These are phyloP conservation scores for Sindora glabra DNA, from an alignment of 306 rosid genomes.

Conservation along the genomic window DNA sequence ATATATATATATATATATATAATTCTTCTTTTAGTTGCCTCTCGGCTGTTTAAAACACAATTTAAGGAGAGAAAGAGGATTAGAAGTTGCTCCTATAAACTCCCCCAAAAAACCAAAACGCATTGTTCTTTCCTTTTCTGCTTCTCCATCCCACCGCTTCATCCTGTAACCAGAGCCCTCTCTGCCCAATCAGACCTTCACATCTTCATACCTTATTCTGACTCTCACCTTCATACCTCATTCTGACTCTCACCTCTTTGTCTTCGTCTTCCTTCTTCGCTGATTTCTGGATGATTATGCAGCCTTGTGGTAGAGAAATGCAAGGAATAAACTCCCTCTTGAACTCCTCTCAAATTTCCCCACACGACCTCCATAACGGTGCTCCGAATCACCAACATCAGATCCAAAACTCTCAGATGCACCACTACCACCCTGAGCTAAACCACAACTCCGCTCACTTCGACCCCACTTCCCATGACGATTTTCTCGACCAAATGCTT, in stretches of 20 bases:
- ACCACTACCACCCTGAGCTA: slow-evolving; percentile 14
- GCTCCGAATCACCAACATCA: slow-evolving; percentile 12
- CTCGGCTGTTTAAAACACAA: slow-evolving; percentile 16
- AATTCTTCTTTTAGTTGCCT: no score
- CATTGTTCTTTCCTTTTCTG: neutral
- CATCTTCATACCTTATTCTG: neutral
- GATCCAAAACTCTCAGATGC: slow-evolving; percentile 33
- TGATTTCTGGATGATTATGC: slow-evolving; percentile 23
- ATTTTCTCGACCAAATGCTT: slow-evolving; percentile 86
- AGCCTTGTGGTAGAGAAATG: slow-evolving; percentile 64
- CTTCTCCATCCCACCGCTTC: neutral
- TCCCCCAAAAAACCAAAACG: neutral
- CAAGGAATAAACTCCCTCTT: slow-evolving; percentile 51
- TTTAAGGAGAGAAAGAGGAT: neutral
- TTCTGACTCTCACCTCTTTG: neutral
- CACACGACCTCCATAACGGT: slow-evolving; percentile 46
- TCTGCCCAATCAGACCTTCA: neutral
- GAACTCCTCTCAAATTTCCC: slow-evolving; percentile 47
- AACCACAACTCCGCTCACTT: slow-evolving; percentile 23
- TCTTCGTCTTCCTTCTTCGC: neutral
- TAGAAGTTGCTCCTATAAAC: neutral
- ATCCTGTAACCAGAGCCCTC: neutral
- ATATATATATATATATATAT: no score
- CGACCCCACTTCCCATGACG: slow-evolving; percentile 63
- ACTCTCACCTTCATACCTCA: neutral